These are phyloP conservation scores for Cryphonectria nitschkei DNA, from an alignment of 2,329 filamentous ascomycete species.

Conservation along the genomic window DNA sequence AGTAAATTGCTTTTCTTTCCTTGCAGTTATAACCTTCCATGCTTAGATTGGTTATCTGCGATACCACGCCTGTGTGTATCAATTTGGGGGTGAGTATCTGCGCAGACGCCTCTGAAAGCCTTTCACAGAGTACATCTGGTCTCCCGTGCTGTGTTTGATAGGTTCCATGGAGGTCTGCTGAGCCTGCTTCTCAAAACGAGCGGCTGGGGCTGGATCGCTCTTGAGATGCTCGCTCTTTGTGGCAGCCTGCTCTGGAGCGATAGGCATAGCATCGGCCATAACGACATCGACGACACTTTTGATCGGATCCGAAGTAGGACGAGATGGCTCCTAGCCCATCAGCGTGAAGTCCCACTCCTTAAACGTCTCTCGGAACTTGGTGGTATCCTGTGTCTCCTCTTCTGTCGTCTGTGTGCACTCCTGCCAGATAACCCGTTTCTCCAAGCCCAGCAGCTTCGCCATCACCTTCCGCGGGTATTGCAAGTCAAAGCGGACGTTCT, in stretches of 20 bases:
- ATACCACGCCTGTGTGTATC: neutral
- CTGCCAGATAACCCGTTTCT: conserved; percentile 81
- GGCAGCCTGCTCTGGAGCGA: neutral
- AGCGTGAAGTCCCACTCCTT: conserved; percentile 83
- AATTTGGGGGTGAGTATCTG: conserved; percentile 5
- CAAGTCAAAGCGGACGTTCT: conserved; percentile 79
- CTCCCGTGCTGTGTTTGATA: neutral
- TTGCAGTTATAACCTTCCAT: no score
- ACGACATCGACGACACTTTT: neutral
- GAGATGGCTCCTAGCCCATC: conserved; percentile 25
- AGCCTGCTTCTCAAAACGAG: neutral
- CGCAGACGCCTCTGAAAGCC: conserved; percentile 11
- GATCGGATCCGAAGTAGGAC: neutral
- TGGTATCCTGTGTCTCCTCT: conserved; percentile 79
- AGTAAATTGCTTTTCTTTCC: neutral
- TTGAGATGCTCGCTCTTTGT: neutral
- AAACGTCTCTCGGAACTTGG: conserved; percentile 79
- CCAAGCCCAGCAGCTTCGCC: conserved; percentile 82
- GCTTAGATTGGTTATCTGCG: neutral
- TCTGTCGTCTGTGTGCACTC: conserved; percentile 77
- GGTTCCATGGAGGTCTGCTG: neutral
- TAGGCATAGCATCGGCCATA: neutral
- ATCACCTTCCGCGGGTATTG: conserved; percentile 89
- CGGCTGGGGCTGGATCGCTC: neutral
- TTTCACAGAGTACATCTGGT: conserved; percentile 1